Evolutionary conservation across 495 filamentous ascomycete species (phyloP), one percentile per base, ranked within the genome.

Genomic region (Parachaetomium inaequale): DNA sequence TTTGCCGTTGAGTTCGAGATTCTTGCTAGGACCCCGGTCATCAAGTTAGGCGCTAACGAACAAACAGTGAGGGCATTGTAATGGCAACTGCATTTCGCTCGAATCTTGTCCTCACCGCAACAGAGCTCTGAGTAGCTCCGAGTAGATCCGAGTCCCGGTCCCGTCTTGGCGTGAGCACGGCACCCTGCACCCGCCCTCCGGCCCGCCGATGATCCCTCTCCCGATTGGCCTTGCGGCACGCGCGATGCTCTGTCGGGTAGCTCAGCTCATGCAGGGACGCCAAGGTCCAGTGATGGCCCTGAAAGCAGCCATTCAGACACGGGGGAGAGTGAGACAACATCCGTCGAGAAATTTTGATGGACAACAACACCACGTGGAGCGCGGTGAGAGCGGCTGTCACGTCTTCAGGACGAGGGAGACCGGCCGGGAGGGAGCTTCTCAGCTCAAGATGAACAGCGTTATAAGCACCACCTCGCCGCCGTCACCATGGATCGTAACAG

Each of bases 201-300:
- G 29, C 29, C 28, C 23, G n/a, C 12, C 23, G 40, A 6, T 14
- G 42, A 47, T 58, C 42, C 19, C 23, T 34, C 12, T 23, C 28
- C 28, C 28, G 55, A 58, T 58, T 58, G 42, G 55, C 29, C 11
- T 34, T 2, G 2, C 17, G 21, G 17, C 10, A 0, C 19, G 28
- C 2, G 19, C 28, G 7, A 42, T 7, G 10, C 2, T 6, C 28
- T 17, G 42, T 21, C 43, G 25, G 7, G 55, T 28, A 36, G 43
- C 28, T 58, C 55, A 58, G 55, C 55, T 58, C 42, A 58, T 58
- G 55, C 55, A 58, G 19, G 43, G 8, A 34, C 42, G 29, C 42
- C 55, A 47, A 32, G 28, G 28, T 23, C 15, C 28, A 4, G 12
- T 5, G 23, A 3, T 23, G 10, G 7, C 17, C 11, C 17, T 25